Evolutionary conservation across 2,329 filamentous ascomycete species (phyloP).

Genomic region (Stemphylium beticola): DNA sequence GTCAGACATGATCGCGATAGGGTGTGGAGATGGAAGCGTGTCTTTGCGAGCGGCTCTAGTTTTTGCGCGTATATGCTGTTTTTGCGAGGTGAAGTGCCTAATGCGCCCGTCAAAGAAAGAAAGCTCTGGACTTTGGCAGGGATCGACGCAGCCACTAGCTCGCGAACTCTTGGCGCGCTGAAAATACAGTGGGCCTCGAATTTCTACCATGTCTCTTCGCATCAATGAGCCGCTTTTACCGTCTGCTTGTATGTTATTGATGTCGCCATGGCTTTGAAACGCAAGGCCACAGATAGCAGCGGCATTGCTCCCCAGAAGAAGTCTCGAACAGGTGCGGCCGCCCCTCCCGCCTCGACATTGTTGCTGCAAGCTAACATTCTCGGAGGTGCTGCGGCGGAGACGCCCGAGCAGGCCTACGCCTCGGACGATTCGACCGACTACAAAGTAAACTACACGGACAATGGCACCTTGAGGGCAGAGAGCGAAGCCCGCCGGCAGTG

Average conservation of each 20-base stretch:
- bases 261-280: conserved; percentile 37
- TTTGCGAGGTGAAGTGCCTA: conserved; percentile 11
- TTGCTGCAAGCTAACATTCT: conserved; percentile 6
- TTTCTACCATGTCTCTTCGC: conserved; percentile 6
- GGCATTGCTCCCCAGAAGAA: conserved; percentile 29
- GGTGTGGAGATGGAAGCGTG: neutral
- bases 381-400: conserved; percentile 17
- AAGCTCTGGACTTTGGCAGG: conserved; percentile 21
- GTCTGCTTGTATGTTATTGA: neutral
- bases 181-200: conserved; percentile 27
- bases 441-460: conserved; percentile 36
- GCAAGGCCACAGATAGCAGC: conserved; percentile 24
- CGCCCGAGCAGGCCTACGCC: conserved; percentile 18
- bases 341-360: conserved; percentile 8
- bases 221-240: conserved; percentile 15
- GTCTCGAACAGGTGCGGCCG: conserved; percentile 29
- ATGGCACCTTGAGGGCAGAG: conserved; percentile 34
- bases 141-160: conserved; percentile 22
- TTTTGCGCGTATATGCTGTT: conserved; percentile 5
- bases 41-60: neutral
- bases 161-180: conserved; percentile 26
- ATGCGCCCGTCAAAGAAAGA: conserved; percentile 25
- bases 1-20: conserved; percentile 51
- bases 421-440: conserved; percentile 36
- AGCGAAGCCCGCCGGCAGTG: conserved; percentile 66